Conservation (phyloP, 495 filamentous ascomycete species). For the Chaetomium cochliodes region DNA sequence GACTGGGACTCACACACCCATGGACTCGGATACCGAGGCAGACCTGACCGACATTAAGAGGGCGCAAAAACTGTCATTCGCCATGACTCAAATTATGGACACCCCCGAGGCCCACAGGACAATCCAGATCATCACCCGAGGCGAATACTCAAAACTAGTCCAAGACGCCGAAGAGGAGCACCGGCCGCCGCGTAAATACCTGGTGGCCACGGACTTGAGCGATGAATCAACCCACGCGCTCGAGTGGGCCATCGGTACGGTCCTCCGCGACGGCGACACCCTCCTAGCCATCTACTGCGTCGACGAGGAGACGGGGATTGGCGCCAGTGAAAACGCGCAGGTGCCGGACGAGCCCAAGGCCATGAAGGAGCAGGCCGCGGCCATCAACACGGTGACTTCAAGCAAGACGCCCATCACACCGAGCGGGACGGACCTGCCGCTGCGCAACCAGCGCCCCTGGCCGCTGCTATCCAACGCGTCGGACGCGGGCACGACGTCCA, state of each 20-base stretch:
- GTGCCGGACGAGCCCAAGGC: constrained; percentile 55
- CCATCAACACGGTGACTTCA: constrained; percentile 46
- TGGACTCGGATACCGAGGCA: constrained; percentile 82
- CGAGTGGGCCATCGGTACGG: constrained; percentile 95
- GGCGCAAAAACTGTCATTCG: constrained; percentile 79
- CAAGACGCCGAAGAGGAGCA: constrained; percentile 73
- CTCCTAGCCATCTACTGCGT: constrained; percentile 87
- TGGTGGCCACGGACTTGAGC: constrained; percentile 89
- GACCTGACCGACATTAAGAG: constrained; percentile 79
- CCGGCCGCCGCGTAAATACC: constrained; percentile 76
- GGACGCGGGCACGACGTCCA: constrained; percentile 1
- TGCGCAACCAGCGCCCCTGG: constrained; percentile 18
- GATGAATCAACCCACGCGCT: constrained; percentile 91
- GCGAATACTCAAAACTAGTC: constrained; percentile 72
- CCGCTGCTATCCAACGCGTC: constrained; percentile 19
- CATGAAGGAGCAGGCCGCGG: constrained; percentile 68
- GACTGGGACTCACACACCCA: constrained; percentile 71
- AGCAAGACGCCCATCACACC: constrained; percentile 33
- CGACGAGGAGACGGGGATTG: constrained; percentile 74
- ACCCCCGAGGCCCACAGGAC: constrained; percentile 73
- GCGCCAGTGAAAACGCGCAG: constrained; percentile 30
- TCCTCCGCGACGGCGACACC: constrained; percentile 93
- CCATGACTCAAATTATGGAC: constrained; percentile 72
- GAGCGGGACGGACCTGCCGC: constrained; percentile 28
- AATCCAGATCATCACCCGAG: constrained; percentile 84